Conservation (phyloP, 805 yeast genomes). For the Candida schatavii region DNA sequence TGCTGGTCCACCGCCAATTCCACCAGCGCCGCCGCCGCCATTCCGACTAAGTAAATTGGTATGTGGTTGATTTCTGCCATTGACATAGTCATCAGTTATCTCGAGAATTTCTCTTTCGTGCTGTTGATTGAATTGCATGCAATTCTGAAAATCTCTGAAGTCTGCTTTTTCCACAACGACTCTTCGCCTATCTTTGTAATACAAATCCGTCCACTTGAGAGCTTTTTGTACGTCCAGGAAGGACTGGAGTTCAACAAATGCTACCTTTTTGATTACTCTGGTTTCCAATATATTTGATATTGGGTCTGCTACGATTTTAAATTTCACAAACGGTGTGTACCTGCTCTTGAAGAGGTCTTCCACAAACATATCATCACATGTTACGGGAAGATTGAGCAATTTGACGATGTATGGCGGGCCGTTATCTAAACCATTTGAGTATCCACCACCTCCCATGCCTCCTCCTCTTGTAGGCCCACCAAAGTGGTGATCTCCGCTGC, state of each 20-base stretch:
- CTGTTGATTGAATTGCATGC: slow-evolving; percentile 37
- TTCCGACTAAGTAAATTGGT: neutral
- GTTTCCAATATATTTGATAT: slow-evolving; percentile 33
- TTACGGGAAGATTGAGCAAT: slow-evolving; percentile 57
- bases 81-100: slow-evolving; percentile 26
- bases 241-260: slow-evolving; percentile 58
- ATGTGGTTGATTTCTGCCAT: neutral
- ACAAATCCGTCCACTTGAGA: slow-evolving; percentile 61
- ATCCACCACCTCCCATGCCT: slow-evolving; percentile 9
- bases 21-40: neutral
- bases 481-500: slow-evolving; percentile 7
- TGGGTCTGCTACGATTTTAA: slow-evolving; percentile 60
- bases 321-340: slow-evolving; percentile 54
- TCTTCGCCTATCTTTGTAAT: slow-evolving; percentile 40
- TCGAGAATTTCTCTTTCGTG: slow-evolving; percentile 28
- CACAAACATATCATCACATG: slow-evolving; percentile 48
- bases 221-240: slow-evolving; percentile 55
- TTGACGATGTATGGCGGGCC: slow-evolving; percentile 68
- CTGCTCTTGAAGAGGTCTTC: slow-evolving; percentile 63
- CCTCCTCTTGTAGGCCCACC: slow-evolving; percentile 3
- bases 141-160: slow-evolving; percentile 37
- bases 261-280: slow-evolving; percentile 48
- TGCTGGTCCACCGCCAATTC: slow-evolving; percentile 1
- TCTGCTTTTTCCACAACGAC: slow-evolving; percentile 40
- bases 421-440: slow-evolving; percentile 12